Percentiles rank a stretch among this genome's conserved stretches.
Evolutionary conservation across 2,329 filamentous ascomycete genomes (phyloP).

Genomic region (Penicillium frequentans): DNA sequence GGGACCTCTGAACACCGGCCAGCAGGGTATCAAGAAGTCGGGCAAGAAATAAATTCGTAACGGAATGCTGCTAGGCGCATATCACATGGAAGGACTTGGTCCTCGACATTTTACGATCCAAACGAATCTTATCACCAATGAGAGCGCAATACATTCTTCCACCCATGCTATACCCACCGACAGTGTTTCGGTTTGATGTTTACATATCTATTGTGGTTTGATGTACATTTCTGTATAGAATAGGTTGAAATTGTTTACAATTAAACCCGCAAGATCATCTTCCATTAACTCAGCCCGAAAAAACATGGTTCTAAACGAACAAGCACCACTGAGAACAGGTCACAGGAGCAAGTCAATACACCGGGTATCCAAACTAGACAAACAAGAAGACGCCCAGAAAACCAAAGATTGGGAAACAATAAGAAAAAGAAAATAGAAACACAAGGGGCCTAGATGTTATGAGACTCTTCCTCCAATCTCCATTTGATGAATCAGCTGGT

Average conservation of each 20-base stretch:
- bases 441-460: not conserved
- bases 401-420: not conserved
- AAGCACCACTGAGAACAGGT: not conserved
- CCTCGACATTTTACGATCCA: conserved; percentile 17
- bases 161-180: conserved; percentile 9
- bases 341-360: conserved; percentile 3
- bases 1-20: conserved; percentile 80
- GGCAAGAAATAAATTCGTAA: conserved; percentile 76
- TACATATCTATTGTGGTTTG: not conserved
- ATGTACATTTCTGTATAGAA: not conserved
- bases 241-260: not conserved
- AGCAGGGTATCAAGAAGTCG: conserved; percentile 95
- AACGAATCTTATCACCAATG: conserved; percentile 21
- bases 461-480: not conserved
- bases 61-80: not conserved
- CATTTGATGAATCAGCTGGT: conserved; percentile 53
- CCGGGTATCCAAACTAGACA: conserved; percentile 8
- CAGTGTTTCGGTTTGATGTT: not conserved
- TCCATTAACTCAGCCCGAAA: not conserved
- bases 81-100: not conserved
- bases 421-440: not conserved
- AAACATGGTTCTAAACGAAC: not conserved
- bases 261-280: not conserved
- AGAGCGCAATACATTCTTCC: conserved; percentile 13
- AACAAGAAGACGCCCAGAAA: not conserved